These are phyloP conservation scores for Pythium coloratum DNA, from an alignment of 352 stramenopile species.

Conservation along the genomic window DNA sequence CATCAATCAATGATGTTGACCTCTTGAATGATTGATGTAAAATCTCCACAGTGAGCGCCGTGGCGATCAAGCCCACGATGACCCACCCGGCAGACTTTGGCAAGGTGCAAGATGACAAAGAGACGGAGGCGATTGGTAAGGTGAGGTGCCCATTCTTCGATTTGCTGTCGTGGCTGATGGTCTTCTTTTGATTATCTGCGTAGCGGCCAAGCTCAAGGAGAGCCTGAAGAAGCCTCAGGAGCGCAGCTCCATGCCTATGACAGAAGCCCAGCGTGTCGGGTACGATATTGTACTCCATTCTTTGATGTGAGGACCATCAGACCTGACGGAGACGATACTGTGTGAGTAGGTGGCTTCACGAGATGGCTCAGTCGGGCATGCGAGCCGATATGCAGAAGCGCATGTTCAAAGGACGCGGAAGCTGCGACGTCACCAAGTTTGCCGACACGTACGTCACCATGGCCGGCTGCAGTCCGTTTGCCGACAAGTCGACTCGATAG, in stretches of 20 bases:
- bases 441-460: constrained; percentile 85
- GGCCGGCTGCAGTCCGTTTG: constrained; percentile 82
- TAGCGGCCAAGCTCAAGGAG: constrained; percentile 62
- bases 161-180: neutral
- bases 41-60: constrained; percentile 55
- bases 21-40: neutral
- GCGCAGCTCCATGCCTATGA: constrained; percentile 63
- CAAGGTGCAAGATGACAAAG: constrained; percentile 51
- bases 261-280: constrained; percentile 73
- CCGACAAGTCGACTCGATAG: constrained; percentile 81
- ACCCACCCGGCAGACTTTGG: constrained; percentile 76
- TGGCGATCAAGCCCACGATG: constrained; percentile 74
- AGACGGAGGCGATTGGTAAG: constrained; percentile 53
- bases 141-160: too few species aligned
- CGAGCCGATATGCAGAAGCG: constrained; percentile 72
- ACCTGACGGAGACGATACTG: too few species aligned
- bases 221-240: constrained; percentile 69
- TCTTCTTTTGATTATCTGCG: neutral
- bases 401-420: constrained; percentile 82
- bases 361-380: constrained; percentile 66
- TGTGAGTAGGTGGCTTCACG: constrained; percentile 62
- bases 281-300: constrained; percentile 20
- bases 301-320: too few species aligned
- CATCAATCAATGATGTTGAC: constrained; percentile 4
- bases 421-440: constrained; percentile 84